Base-by-base conservation (phyloP, 495 filamentous ascomycete species). In the Sordaria brevicollis region DNA sequence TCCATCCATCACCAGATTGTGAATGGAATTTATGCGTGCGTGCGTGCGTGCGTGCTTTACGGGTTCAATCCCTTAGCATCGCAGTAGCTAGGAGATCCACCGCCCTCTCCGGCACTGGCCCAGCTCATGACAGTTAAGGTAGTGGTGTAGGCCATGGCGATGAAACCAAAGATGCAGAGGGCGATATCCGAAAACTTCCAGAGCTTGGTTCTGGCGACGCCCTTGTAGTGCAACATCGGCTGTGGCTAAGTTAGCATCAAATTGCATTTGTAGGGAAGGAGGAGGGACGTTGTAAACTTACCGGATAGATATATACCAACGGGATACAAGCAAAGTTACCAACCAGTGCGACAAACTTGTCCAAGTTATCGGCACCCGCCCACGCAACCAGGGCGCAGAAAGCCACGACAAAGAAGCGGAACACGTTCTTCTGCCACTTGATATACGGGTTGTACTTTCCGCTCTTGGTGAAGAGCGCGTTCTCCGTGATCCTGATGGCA, bases 361-460 rank as follows among this genome's bases (percentile, higher is more conserved):
- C 95, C 68, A 99, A 83, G 81, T 97, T 90, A 72, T 92, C 91
- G 4, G 95, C 93, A 67, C 95, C 95, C 70, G 88, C 88, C 93
- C 93, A 98, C 1, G 93, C 93, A 71, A 97, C 89, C 43, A 91
- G 74, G 3, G 93, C 91, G 76, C 94, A 97, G 36, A 93, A 76
- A 72, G 91, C 86, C 68, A 98, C 95, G 43, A 97, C 86, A 74
- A 93, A 88, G 82, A 97, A 98, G 37, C 95, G 90, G 83, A 95
- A 98, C 68, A 89, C 83, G 74, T 99, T 99, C 88, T 99, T 99
- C 85, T 96, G 90, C 94, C 94, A 97, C 82, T 99, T 99, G 83
- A 98, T 96, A 67, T 88, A 90, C 1, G 91, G 91, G 79, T 97
- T 97, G 78, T 96, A 93, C 79, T 99, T 99, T 67, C 95, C 95